Percentiles rank a stretch among this genome's conserved stretches.
Evolutionary conservation across 176 grass and related monocot genomes (phyloP).

Genomic region (Ampelocalamus luodianensis): DNA sequence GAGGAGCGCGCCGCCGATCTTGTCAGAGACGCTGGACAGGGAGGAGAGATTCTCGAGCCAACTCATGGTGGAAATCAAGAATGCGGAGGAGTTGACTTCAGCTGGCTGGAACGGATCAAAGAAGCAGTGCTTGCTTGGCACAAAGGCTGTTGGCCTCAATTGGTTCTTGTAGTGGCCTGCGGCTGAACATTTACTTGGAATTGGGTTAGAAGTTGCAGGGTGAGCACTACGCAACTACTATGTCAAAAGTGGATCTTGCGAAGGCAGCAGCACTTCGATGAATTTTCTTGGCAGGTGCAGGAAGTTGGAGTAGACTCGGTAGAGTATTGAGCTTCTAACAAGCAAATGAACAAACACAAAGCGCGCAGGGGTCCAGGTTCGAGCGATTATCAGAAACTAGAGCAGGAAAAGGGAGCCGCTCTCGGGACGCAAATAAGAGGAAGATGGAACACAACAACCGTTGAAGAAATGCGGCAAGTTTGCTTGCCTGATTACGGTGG

Average conservation of each 20-base stretch:
- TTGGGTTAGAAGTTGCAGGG: not conserved
- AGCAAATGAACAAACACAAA: not conserved
- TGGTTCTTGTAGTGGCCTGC: not conserved
- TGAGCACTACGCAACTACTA: not conserved
- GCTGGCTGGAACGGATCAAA: too few species aligned
- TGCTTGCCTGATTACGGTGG: too few species aligned
- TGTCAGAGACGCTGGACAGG: not conserved
- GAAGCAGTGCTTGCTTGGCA: not conserved
- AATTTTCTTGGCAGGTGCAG: not conserved
- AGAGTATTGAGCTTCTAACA: not conserved
- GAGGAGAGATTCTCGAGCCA: not conserved
- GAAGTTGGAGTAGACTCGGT: not conserved
- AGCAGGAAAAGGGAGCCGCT: too few species aligned
- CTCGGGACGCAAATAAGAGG: not conserved
- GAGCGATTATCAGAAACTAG: too few species aligned
- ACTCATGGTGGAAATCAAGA: not conserved
- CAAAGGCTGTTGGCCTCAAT: not conserved
- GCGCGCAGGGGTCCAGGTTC: not conserved
- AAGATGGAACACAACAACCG: too few species aligned
- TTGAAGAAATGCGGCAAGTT: not conserved
- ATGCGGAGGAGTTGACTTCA: not conserved
- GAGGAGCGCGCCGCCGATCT: not conserved
- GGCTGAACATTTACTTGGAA: not conserved
- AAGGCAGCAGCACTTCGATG: not conserved
- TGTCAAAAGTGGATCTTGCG: not conserved